Conservation (phyloP, 768 basidiomycete genomes). For the Tricholoma terreum region DNA sequence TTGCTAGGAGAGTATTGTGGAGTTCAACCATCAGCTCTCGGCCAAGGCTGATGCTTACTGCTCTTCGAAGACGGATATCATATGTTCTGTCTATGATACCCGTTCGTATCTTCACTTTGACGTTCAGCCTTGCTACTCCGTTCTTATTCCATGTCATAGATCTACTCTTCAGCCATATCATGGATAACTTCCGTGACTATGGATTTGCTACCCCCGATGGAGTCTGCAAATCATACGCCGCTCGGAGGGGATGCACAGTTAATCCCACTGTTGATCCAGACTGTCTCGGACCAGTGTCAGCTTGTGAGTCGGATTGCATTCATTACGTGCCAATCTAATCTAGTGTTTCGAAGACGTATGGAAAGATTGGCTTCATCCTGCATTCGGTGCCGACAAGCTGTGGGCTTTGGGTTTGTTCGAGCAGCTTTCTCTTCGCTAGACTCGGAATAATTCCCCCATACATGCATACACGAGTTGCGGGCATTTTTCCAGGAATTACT, state of each 20-base stretch:
- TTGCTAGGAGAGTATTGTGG: background rate
- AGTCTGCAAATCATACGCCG: conserved; percentile 15
- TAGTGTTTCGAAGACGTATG: conserved; percentile 13
- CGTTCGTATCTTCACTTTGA: conserved; percentile 6
- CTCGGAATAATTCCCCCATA: too few relatives aligned
- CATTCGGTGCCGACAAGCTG: conserved; percentile 14
- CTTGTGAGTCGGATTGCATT: too few relatives aligned
- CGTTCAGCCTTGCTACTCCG: background rate
- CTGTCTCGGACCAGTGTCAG: conserved; percentile 17
- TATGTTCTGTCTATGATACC: conserved; percentile 17
- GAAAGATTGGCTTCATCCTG: conserved; percentile 19
- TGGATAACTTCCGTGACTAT: conserved; percentile 13
- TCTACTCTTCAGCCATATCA: conserved; percentile 15
- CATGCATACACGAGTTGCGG: too few relatives aligned
- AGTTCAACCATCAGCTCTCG: background rate
- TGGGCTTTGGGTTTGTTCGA: conserved; percentile 11
- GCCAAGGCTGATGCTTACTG: background rate
- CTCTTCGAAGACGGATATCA: conserved; percentile 2
- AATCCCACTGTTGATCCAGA: conserved; percentile 6
- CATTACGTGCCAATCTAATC: too few relatives aligned
- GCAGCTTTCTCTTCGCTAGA: background rate
- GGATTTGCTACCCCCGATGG: conserved; percentile 16
- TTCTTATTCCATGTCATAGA: too few relatives aligned
- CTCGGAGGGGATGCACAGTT: conserved; percentile 4
- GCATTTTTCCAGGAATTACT: too few relatives aligned